Evolutionary conservation across 495 filamentous ascomycete species (phyloP).

Genomic region (Halenospora varia): DNA sequence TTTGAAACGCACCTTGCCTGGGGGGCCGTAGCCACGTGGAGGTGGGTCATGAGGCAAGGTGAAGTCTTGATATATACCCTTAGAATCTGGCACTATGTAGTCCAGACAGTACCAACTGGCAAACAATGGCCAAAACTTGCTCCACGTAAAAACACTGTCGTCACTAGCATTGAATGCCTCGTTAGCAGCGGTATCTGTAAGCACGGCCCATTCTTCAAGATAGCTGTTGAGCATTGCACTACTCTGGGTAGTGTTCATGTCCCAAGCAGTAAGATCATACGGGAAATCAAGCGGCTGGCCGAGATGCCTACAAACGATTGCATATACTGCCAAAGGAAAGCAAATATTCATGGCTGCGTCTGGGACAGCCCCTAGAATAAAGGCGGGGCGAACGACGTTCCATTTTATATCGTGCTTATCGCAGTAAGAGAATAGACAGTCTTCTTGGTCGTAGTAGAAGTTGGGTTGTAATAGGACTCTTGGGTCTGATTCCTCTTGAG

Average conservation of each 20-base stretch:
- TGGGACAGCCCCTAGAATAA: slow-evolving; percentile 45
- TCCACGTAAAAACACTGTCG: slow-evolving; percentile 37
- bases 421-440: slow-evolving; percentile 31
- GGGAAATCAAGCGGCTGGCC: slow-evolving; percentile 37
- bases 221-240: slow-evolving; percentile 42
- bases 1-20: slow-evolving; percentile 28
- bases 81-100: neutral
- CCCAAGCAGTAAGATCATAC: slow-evolving; percentile 37
- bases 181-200: slow-evolving; percentile 32
- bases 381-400: slow-evolving; percentile 30
- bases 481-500: slow-evolving; percentile 41
- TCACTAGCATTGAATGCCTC: slow-evolving; percentile 46
- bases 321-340: slow-evolving; percentile 44
- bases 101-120: slow-evolving; percentile 38
- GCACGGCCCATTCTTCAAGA: slow-evolving; percentile 46
- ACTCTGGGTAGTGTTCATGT: slow-evolving; percentile 33
- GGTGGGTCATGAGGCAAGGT: slow-evolving; percentile 23
- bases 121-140: slow-evolving; percentile 41
- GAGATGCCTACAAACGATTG: slow-evolving; percentile 36
- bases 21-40: slow-evolving; percentile 31
- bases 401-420: neutral
- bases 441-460: slow-evolving; percentile 53
- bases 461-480: slow-evolving; percentile 38
- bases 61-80: neutral
- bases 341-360: slow-evolving; percentile 47